Conservation (phyloP, 2,329 filamentous ascomycete species). For the Claviceps paspali region DNA sequence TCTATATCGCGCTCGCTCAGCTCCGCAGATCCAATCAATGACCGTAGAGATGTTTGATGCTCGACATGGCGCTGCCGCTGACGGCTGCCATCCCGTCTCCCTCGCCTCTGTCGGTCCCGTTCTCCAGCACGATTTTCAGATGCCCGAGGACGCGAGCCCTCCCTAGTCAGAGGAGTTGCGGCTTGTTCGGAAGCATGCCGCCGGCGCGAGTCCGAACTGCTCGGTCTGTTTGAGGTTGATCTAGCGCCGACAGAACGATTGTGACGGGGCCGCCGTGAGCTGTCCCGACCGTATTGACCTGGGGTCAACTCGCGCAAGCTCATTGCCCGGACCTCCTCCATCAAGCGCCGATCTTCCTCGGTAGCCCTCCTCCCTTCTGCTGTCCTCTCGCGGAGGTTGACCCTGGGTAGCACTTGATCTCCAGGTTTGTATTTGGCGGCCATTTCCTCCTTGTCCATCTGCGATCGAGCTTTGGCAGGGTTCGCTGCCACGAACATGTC, state of each 20-base stretch:
- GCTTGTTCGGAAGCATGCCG: constrained; percentile 12
- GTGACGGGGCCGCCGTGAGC: constrained; percentile 16
- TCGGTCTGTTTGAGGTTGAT: constrained; percentile 17
- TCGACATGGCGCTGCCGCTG: constrained; percentile 52
- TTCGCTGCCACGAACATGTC: constrained; percentile 77
- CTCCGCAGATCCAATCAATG: constrained; percentile 66
- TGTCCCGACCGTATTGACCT: constrained; percentile 19
- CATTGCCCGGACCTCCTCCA: constrained; percentile 57
- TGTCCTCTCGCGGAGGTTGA: constrained; percentile 35
- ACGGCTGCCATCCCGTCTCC: constrained; percentile 29
- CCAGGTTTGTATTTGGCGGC: constrained; percentile 63
- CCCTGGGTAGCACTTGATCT: constrained; percentile 59
- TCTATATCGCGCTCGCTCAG: constrained; percentile 67
- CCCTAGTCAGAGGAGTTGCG: constrained; percentile 11
- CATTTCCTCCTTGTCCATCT: constrained; percentile 63
- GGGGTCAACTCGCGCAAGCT: constrained; percentile 56
- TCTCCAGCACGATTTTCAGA: constrained; percentile 23
- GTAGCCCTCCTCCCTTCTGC: constrained; percentile 38
- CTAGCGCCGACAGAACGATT: constrained; percentile 20
- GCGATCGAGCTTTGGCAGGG: constrained; percentile 55
- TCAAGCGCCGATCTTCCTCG: constrained; percentile 51
- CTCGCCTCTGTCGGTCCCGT: constrained; percentile 17
- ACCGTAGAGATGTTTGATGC: constrained; percentile 79
- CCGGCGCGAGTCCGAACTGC: constrained; percentile 16
- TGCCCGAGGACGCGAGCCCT: constrained; percentile 13